phyloP scores from a whole-genome alignment of 108 stramenopile genomes.

The Fistulifera pelliculosa region DNA sequence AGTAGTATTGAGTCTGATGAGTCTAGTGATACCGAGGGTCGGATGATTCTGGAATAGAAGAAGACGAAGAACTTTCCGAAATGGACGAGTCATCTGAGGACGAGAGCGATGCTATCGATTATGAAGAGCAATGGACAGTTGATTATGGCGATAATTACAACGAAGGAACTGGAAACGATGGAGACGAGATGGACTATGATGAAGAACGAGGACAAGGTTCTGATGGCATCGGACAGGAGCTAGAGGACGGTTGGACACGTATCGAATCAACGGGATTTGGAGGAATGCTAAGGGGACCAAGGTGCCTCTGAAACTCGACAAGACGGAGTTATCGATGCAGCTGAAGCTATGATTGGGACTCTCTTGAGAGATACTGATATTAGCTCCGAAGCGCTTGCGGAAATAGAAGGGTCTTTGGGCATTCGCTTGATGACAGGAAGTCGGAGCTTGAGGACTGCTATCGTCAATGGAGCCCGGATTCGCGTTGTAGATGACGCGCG shows the following conservation, averaged over 20 bases:
- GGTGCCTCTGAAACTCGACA: conserved; percentile 5
- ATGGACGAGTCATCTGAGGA: conserved; percentile 16
- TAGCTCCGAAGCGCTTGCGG: conserved; percentile 37
- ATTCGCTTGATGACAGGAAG: conserved; percentile 34
- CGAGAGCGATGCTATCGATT: conserved; percentile 24
- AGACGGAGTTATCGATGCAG: conserved; percentile 43
- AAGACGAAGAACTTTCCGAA: conserved; percentile 35
- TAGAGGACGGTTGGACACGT: conserved; percentile 71
- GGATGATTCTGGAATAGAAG: conserved; percentile 24
- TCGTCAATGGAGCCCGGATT: conserved; percentile 3
- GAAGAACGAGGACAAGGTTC: conserved; percentile 27
- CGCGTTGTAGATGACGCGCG: neutral
- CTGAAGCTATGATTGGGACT: conserved; percentile 70
- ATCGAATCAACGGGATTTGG: conserved; percentile 45
- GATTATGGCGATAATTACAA: conserved; percentile 29
- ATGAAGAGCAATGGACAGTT: conserved; percentile 41
- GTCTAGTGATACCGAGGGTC: conserved; percentile 9
- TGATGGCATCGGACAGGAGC: conserved; percentile 6
- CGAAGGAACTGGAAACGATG: conserved; percentile 35
- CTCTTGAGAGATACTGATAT: conserved; percentile 58
- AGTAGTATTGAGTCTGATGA: conserved; percentile 10
- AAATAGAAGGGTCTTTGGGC: conserved; percentile 66
- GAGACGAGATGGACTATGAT: conserved; percentile 17
- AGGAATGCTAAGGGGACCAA: conserved; percentile 24
- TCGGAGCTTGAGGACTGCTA: conserved; percentile 1